Percentiles rank a stretch among this genome's conserved stretches.
phyloP scores from a whole-genome alignment of 73 alveolate species.

The Paramecium pentaurelia region DNA sequence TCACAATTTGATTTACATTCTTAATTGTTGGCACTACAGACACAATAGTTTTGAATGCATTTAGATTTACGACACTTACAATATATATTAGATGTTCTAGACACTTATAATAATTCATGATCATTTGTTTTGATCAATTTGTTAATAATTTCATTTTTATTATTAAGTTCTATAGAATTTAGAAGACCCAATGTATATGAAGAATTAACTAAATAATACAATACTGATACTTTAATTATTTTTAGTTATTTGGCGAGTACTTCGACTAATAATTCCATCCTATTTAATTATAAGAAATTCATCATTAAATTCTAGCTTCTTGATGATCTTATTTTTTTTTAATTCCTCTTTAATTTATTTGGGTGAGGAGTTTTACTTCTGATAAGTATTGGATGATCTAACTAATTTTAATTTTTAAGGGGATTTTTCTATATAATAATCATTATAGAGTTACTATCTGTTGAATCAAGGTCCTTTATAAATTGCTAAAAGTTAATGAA shows the following conservation, averaged over 20 bases:
- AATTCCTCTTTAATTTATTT: not conserved
- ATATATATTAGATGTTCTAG: not conserved
- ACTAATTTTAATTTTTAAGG: not conserved
- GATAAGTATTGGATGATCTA: not conserved
- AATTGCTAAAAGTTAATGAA: not conserved
- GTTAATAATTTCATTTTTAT: not conserved
- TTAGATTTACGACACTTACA: not conserved
- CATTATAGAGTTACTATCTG: not conserved
- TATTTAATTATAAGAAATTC: not conserved
- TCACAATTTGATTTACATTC: not conserved
- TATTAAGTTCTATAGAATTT: not conserved
- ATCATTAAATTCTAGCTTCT: not conserved
- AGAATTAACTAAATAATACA: not conserved
- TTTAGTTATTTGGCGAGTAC: not conserved
- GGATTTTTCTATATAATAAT: not conserved
- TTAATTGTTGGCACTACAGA: not conserved
- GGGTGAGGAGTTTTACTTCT: not conserved
- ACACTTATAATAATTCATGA: not conserved
- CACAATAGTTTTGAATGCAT: slow-evolving; percentile 21
- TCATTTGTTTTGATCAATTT: not conserved
- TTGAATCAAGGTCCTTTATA: not conserved
- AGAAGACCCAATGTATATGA: not conserved
- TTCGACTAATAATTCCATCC: not conserved
- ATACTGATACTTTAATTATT: not conserved
- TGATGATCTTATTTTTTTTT: not conserved